Base-by-base conservation (phyloP, 2,329 filamentous ascomycete species). In the Madurella fahalii region DNA sequence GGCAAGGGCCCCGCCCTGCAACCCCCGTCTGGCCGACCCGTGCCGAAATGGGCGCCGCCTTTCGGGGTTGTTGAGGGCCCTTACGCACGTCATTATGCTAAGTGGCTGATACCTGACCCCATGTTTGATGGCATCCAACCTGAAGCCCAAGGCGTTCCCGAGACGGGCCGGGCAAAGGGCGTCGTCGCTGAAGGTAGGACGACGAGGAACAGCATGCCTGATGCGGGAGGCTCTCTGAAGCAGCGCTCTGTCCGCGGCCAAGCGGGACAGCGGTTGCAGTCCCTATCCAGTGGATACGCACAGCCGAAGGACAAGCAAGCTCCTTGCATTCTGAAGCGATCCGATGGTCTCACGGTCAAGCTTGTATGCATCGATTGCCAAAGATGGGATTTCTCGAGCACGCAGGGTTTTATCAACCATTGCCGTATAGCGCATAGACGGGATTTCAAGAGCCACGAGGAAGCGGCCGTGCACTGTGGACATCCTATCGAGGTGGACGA, bases 381-480 rank as follows among this genome's bases (percentile, higher is more conserved):
- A 47, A 82, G 93, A 60, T 89, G 90, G 69, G 90, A 96, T 70
- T 97, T 97, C 67, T 92, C 88, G 53, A 97, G 92, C 74, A 95
- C 92, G 0, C 94, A 97, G 71, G 94, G 94, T n/a, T 97, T 97
- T 73, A 94, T 99, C 74, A 99, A 99, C 68, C 94, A 99, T 69
- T 97, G 93, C 69, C 90, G 94, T 54, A 97, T 99, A 64, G 91
- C 92, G 25, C 94, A 99, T 73, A 89, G 87, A 68, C 82, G 90
- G 56, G 91, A 95, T 60, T 97, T 92, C 77, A 93, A 95, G 73
- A 96, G 90, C 64, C 94, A 99, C 67, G 93, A 97, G 70, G 90
- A 92, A 66, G 94, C 94, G 58, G 94, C 93, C 34, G 80, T 92
- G 53, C 87, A 89, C 56, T 95, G 90, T 63, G 94, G 94, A 50